phyloP scores from a whole-genome alignment of 345 rosid genomes.

The Eucalyptus caleyi region DNA sequence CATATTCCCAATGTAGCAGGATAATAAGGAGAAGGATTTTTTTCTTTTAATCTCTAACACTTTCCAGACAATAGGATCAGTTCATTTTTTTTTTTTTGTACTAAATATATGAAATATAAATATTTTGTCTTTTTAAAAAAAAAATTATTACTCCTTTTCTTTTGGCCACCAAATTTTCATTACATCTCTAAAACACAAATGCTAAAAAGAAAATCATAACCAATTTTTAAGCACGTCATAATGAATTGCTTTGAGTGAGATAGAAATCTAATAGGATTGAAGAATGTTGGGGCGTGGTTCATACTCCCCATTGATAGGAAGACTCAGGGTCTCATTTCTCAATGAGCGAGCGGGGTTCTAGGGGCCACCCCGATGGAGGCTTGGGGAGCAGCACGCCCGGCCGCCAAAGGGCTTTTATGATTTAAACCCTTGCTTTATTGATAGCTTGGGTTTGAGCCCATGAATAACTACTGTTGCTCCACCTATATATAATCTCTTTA shows the following conservation, averaged over 20 bases:
- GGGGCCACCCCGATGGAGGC: rapidly evolving
- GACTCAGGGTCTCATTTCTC: rapidly evolving
- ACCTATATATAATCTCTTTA: neutral
- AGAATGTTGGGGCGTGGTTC: neutral
- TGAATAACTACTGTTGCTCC: neutral
- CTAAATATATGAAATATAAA: no score
- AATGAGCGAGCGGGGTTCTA: neutral
- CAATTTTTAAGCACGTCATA: no score
- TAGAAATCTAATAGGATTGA: neutral
- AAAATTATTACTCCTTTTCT: neutral
- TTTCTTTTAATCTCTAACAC: neutral
- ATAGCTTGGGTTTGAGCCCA: neutral
- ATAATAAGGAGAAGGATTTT: neutral
- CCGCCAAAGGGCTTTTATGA: neutral
- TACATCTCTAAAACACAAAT: neutral
- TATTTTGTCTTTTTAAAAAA: no score
- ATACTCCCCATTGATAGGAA: neutral
- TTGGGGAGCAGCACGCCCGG: rapidly evolving
- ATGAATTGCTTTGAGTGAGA: neutral
- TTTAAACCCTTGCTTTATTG: no score
- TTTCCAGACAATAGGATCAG: neutral
- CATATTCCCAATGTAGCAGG: neutral
- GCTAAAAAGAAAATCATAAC: neutral
- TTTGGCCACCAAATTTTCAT: neutral
- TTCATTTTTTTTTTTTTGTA: no score